Conservation (phyloP, 2,329 filamentous ascomycete species). For the Fusarium agapanthi region DNA sequence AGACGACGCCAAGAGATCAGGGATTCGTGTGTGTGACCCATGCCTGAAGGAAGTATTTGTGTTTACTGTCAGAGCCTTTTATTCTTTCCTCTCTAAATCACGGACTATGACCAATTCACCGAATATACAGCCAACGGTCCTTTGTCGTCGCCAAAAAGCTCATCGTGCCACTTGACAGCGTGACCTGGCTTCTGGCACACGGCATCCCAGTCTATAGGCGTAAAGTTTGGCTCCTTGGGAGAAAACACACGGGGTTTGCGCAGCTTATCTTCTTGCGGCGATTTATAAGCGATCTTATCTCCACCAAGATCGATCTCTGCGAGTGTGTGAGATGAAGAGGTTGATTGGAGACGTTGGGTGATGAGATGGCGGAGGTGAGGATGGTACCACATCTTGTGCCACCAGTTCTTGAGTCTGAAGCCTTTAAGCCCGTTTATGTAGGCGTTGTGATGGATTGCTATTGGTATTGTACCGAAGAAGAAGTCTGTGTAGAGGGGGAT, state of each 20-base stretch:
- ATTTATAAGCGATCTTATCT: slow-evolving; percentile 37
- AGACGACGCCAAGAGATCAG: slow-evolving; percentile 8
- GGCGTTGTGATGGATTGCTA: slow-evolving; percentile 52
- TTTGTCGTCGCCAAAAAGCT: slow-evolving; percentile 47
- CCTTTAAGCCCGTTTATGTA: slow-evolving; percentile 46
- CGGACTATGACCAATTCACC: neutral
- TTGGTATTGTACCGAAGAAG: slow-evolving; percentile 48
- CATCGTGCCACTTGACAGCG: slow-evolving; percentile 44
- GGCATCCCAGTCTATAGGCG: slow-evolving; percentile 44
- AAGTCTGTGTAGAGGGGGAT: slow-evolving; percentile 50
- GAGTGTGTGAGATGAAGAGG: slow-evolving; percentile 14
- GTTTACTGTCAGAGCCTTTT: neutral
- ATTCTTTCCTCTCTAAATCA: neutral
- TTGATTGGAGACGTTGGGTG: slow-evolving; percentile 34
- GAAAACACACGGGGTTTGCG: slow-evolving; percentile 37
- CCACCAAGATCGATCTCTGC: slow-evolving; percentile 6
- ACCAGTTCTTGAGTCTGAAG: slow-evolving; percentile 47
- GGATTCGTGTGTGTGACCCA: neutral
- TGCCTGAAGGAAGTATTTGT: neutral
- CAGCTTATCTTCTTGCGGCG: slow-evolving; percentile 24
- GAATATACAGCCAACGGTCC: slow-evolving; percentile 38
- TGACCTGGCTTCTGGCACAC: slow-evolving; percentile 45
- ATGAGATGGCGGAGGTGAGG: slow-evolving; percentile 45
- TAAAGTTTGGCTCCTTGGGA: slow-evolving; percentile 34
- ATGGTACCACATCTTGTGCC: slow-evolving; percentile 50